Conservation (phyloP, 2,329 filamentous ascomycete genomes). For the Trichophyton schoenleinii region DNA sequence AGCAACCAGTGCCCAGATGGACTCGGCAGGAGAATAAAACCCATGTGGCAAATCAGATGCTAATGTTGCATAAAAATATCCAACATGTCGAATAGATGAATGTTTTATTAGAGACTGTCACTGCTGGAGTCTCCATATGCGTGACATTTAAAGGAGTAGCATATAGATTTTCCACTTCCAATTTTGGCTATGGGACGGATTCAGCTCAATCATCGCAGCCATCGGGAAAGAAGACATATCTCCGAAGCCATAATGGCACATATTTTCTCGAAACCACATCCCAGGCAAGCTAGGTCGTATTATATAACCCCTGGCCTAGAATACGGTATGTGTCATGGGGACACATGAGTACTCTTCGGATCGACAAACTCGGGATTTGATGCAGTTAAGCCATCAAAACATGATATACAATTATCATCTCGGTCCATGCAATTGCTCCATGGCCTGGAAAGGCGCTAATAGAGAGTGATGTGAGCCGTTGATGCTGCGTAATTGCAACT, state of each 20-base stretch:
- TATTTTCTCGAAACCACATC: background rate
- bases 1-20: background rate
- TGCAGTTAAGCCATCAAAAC: background rate
- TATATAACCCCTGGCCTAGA: background rate
- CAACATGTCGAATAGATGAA: background rate
- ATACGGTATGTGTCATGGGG: background rate
- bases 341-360: background rate
- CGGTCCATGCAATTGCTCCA: background rate
- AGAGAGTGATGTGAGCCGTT: background rate
- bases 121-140: background rate
- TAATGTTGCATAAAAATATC: background rate
- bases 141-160: background rate
- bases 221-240: background rate
- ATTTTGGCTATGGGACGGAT: background rate
- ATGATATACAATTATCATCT: background rate
- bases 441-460: background rate
- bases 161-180: background rate
- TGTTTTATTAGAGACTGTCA: background rate
- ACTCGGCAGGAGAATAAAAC: background rate
- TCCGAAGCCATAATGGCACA: background rate
- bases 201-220: background rate
- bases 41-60: background rate
- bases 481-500: background rate
- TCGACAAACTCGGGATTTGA: background rate
- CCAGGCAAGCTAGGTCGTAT: background rate